Evolutionary conservation across 352 stramenopile species (phyloP).

Genomic region (Elongisporangium prolatum): DNA sequence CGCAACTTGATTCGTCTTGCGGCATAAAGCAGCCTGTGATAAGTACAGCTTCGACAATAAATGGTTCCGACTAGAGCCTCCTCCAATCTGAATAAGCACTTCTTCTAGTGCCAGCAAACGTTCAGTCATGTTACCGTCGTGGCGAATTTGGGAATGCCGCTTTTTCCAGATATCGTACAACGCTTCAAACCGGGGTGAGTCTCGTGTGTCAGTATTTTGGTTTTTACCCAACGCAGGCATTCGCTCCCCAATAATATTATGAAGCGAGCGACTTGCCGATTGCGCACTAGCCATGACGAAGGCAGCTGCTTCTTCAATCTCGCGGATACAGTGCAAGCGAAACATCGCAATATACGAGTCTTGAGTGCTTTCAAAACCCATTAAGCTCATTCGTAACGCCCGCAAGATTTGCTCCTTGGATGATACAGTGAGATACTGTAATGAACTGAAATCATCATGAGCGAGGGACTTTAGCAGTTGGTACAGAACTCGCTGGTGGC

Average conservation of each 20-base stretch:
- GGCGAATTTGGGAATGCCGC: constrained; percentile 30
- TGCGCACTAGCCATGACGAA: constrained; percentile 5
- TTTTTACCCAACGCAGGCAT: background rate
- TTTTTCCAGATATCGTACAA: constrained; percentile 44
- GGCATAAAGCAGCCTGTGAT: constrained; percentile 45
- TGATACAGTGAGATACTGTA: constrained; percentile 23
- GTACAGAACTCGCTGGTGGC: constrained; percentile 52
- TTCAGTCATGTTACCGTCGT: constrained; percentile 56
- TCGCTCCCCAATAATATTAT: background rate
- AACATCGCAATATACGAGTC: constrained; percentile 52
- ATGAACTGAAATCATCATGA: constrained; percentile 36
- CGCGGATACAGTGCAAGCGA: constrained; percentile 49
- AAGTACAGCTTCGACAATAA: constrained; percentile 52
- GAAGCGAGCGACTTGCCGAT: background rate
- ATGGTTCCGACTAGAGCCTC: constrained; percentile 10
- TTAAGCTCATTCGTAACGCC: constrained; percentile 52
- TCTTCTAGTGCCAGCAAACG: constrained; percentile 61
- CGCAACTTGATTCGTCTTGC: constrained; percentile 58
- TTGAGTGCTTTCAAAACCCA: constrained; percentile 62
- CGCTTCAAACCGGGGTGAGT: background rate
- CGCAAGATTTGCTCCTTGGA: constrained; percentile 51
- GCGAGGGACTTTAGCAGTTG: constrained; percentile 52
- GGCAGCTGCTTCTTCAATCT: constrained; percentile 49
- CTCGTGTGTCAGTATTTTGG: background rate
- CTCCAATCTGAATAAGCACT: constrained; percentile 40